Percentiles rank a stretch among this genome's conserved stretches.
Evolutionary conservation across 2,329 filamentous ascomycete genomes (phyloP).

Genomic region (Coniochaeta sp.): DNA sequence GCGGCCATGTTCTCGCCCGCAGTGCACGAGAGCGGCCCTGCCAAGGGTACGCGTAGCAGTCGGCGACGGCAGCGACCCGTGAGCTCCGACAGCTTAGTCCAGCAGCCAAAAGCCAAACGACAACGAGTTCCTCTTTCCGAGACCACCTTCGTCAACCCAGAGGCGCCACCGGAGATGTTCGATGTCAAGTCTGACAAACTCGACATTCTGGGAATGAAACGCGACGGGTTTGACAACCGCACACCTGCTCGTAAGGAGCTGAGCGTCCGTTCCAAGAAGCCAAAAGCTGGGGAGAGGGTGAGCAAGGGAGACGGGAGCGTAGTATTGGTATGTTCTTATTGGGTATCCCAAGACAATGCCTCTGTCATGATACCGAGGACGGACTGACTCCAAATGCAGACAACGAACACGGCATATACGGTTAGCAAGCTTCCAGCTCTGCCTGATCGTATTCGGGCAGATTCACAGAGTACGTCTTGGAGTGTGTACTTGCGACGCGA

Average conservation of each 20-base stretch:
- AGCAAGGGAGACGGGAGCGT: slow-evolving; percentile 61
- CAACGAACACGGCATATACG: slow-evolving; percentile 75
- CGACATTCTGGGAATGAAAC: slow-evolving; percentile 34
- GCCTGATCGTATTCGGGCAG: slow-evolving; percentile 66
- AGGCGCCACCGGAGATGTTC: slow-evolving; percentile 42
- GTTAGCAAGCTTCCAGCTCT: slow-evolving; percentile 79
- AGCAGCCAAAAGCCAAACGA: slow-evolving; percentile 57
- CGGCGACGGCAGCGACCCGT: slow-evolving; percentile 54
- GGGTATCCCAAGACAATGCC: not conserved
- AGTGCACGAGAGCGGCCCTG: slow-evolving; percentile 41
- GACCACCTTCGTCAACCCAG: slow-evolving; percentile 47
- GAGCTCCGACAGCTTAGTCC: slow-evolving; percentile 44
- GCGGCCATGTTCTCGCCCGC: slow-evolving; percentile 48
- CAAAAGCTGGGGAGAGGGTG: slow-evolving; percentile 53
- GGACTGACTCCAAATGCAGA: slow-evolving; percentile 40
- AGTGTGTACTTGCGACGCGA: not conserved
- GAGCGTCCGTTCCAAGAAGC: slow-evolving; percentile 54
- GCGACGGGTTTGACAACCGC: slow-evolving; percentile 37
- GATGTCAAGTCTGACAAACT: slow-evolving; percentile 48
- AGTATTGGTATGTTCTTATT: slow-evolving; percentile 50
- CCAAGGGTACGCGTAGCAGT: slow-evolving; percentile 47
- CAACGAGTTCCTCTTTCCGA: slow-evolving; percentile 51
- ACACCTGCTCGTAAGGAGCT: slow-evolving; percentile 36
- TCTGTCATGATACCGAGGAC: not conserved
- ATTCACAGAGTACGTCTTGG: slow-evolving; percentile 52